Base-by-base conservation (phyloP, 2,329 filamentous ascomycete species). In the Didymella pomorum region DNA sequence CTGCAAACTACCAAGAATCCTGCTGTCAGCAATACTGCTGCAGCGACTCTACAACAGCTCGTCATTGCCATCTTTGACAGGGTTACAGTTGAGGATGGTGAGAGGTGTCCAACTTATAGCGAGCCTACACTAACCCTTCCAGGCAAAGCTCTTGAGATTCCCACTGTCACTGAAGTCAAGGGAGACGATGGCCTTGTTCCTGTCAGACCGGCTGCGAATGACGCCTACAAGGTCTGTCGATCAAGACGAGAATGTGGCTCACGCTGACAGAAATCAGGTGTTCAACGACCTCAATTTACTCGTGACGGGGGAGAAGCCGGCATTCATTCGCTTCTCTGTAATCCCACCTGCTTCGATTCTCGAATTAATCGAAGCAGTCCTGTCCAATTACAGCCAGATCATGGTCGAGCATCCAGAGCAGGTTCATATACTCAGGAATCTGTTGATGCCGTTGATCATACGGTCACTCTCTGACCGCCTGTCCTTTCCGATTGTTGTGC, bases 51-150 rank as follows among this genome's bases (percentile, higher is more conserved):
- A 52, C 94, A 97, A 77, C 95, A 98, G 76, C 85, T 99, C 14
- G 89, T 98, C 8, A 92, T 95, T 29, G 90, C 91, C 0, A 90
- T 97, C 0, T 98, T 97, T 77, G 95, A 98, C 74, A 95, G 96
- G 75, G 92, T 97, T 2, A 86, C 88, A 0, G 80, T 81, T 6
- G 93, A 97, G 80, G 93, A 97, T 74, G 88, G 88, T 89, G 18
- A 10, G 56, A n/a, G 10, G 23, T 9, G 20, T 14, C 20, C 12
- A 8, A 16, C 3, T 6, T 16, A 3, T 7, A 16, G 10, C 2
- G 6, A 8, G 1, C 7, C 28, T 18, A 45, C 21, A 43, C 63
- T 73, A 42, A 71, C 42, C n/a, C 12, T 45, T 4, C 21, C 53
- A 73, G 73, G 76, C 21, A 71, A 67, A 55, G 68, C 74, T 7